Conservation (phyloP, 139 green algal species). For the Chlamydomonas applanata region DNA sequence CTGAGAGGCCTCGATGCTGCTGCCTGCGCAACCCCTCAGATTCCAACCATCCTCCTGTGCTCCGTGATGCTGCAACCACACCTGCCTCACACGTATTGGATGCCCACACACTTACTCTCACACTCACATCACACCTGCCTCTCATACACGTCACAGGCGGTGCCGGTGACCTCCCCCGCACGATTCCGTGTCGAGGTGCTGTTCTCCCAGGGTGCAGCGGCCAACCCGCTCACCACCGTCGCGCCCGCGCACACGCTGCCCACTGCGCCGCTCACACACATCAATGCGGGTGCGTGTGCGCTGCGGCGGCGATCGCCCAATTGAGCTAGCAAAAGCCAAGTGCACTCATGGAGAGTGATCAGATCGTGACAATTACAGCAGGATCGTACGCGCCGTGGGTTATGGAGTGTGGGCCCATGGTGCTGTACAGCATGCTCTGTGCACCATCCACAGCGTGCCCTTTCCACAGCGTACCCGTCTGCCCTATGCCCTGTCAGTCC, state of each 20-base stretch:
- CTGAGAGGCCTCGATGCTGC: neutral
- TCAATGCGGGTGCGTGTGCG: neutral
- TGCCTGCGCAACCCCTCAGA: too few relatives aligned
- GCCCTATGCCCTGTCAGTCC: neutral
- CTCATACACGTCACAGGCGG: slow-evolving; percentile 84
- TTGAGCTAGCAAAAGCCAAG: neutral
- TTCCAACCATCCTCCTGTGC: too few relatives aligned
- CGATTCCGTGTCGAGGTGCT: slow-evolving; percentile 88
- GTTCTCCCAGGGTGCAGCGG: slow-evolving; percentile 73
- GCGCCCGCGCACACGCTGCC: slow-evolving; percentile 29
- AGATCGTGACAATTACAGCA: neutral
- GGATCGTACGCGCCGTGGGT: neutral
- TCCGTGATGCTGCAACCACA: too few relatives aligned
- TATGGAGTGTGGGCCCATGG: neutral
- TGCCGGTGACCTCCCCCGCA: slow-evolving; percentile 41
- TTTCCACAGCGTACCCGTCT: neutral
- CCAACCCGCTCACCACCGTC: slow-evolving; percentile 48
- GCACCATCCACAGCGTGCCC: neutral
- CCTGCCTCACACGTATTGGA: too few relatives aligned
- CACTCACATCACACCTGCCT: neutral
- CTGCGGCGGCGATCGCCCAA: neutral
- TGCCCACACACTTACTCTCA: slow-evolving; percentile 7
- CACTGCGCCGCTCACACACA: slow-evolving; percentile 13
- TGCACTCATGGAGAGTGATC: too few relatives aligned
- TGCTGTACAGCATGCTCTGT: neutral